These are phyloP conservation scores for Sporobolomyces phaffii DNA, from an alignment of 768 basidiomycete genomes.

Conservation along the genomic window DNA sequence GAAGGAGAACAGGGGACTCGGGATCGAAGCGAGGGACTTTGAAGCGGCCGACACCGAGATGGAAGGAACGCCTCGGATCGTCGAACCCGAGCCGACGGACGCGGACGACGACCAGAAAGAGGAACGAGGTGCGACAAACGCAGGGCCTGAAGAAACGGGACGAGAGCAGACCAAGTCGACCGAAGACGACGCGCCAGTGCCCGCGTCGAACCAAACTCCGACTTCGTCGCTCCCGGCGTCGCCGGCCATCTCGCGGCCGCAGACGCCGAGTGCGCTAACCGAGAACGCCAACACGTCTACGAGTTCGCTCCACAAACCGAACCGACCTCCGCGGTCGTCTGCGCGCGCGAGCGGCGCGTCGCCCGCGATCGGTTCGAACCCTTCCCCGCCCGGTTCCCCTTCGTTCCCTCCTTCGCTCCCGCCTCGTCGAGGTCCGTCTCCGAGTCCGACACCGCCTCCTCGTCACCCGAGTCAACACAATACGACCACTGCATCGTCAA, in stretches of 20 bases:
- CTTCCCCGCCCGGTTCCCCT: constrained; percentile 18
- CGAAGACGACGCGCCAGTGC: no score
- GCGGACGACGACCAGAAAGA: background rate
- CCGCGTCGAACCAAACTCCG: background rate
- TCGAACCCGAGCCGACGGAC: constrained; percentile 30
- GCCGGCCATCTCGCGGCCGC: constrained; percentile 4
- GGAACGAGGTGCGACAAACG: constrained; percentile 52
- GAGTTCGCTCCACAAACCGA: constrained; percentile 13
- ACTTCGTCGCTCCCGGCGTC: constrained; percentile 4
- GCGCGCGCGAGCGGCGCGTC: constrained; percentile 23
- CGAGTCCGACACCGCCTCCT: constrained; percentile 17
- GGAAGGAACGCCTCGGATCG: constrained; percentile 48
- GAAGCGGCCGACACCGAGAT: constrained; percentile 30
- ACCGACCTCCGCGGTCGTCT: constrained; percentile 15
- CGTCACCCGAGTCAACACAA: constrained; percentile 3
- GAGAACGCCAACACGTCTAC: constrained; percentile 4
- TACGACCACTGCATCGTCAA: background rate
- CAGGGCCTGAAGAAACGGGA: no score
- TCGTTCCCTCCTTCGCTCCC: background rate
- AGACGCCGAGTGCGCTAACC: background rate
- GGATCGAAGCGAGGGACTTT: constrained; percentile 29
- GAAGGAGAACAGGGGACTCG: constrained; percentile 11
- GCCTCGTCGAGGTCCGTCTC: background rate
- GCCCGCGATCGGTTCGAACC: constrained; percentile 10
- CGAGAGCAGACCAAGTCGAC: no score